A percentile compares a stretch with the other conserved stretches of the same genome.
Evolutionary conservation across 2,329 filamentous ascomycete genomes (phyloP).

Genomic region (Hypoxylon sp.): DNA sequence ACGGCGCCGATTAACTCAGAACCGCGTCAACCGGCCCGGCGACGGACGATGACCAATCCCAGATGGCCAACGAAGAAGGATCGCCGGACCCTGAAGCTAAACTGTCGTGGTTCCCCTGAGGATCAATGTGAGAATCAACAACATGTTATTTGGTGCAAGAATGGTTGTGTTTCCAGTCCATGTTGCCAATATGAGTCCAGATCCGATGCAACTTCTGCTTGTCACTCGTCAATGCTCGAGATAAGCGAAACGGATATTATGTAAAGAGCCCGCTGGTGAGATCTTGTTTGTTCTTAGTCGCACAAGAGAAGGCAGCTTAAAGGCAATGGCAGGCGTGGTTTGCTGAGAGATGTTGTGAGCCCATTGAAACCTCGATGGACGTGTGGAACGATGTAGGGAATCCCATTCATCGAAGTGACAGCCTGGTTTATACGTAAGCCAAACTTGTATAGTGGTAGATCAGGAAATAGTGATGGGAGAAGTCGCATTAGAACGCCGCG

Average conservation of each 20-base stretch:
- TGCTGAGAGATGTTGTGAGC: conserved; percentile 50
- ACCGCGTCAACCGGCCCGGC: conserved; percentile 45
- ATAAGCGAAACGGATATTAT: conserved; percentile 48
- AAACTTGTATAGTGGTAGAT: conserved; percentile 22
- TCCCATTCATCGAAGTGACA: conserved; percentile 44
- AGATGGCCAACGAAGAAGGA: conserved; percentile 49
- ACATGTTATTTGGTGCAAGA: conserved; percentile 47
- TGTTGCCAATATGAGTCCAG: conserved; percentile 39
- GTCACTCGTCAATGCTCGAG: conserved; percentile 46
- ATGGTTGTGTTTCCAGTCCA: conserved; percentile 48
- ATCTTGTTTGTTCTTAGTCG: conserved; percentile 41
- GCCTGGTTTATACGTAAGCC: conserved; percentile 39
- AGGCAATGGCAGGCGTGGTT: conserved; percentile 22
- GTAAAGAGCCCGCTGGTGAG: conserved; percentile 48
- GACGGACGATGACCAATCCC: conserved; percentile 46
- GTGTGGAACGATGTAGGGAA: conserved; percentile 48
- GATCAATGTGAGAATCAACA: conserved; percentile 49
- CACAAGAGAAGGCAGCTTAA: conserved; percentile 31
- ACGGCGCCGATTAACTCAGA: conserved; percentile 39
- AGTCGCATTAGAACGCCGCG: neutral
- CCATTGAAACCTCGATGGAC: conserved; percentile 46
- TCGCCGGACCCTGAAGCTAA: conserved; percentile 49
- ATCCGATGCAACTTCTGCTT: conserved; percentile 31
- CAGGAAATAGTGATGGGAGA: conserved; percentile 1
- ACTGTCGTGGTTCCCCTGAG: conserved; percentile 48